Evolutionary conservation across 805 yeast genomes (phyloP).

Genomic region (Wickerhamomyces ciferrii): DNA sequence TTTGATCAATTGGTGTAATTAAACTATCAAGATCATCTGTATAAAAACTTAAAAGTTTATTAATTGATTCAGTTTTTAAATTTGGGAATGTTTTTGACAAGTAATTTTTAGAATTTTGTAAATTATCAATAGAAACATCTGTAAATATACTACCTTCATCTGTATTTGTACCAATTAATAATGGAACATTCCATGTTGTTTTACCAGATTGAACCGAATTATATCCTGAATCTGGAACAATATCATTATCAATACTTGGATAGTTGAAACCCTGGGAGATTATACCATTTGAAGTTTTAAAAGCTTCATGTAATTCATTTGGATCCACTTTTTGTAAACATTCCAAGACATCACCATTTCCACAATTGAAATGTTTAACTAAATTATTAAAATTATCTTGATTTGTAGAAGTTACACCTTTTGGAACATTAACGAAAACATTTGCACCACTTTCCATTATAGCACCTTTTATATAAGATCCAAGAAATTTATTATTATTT

Average conservation of each 20-base stretch:
- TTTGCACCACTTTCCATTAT: slow-evolving; percentile 12
- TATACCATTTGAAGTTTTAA: slow-evolving; percentile 10
- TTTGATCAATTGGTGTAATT: too few relatives aligned
- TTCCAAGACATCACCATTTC: slow-evolving; percentile 2
- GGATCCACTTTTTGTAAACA: slow-evolving; percentile 11
- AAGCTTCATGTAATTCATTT: slow-evolving; percentile 1
- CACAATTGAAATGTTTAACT: not conserved
- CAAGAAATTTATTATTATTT: slow-evolving; percentile 1
- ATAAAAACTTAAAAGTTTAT: too few relatives aligned
- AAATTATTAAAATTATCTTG: not conserved
- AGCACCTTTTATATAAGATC: slow-evolving; percentile 12
- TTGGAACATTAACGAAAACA: not conserved
- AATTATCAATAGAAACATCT: not conserved
- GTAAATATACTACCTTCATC: slow-evolving; percentile 15
- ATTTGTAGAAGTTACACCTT: not conserved
- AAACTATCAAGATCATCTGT: too few relatives aligned
- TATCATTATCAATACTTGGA: slow-evolving; percentile 12
- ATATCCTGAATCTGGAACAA: slow-evolving; percentile 9
- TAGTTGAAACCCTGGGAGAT: not conserved
- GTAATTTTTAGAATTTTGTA: not conserved
- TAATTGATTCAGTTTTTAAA: too few relatives aligned
- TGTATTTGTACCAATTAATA: slow-evolving; percentile 18
- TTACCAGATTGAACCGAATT: slow-evolving; percentile 2
- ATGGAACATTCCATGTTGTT: slow-evolving; percentile 13
- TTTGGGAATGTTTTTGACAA: too few relatives aligned